Evolutionary conservation across 2,329 filamentous ascomycete species (phyloP).

Genomic region (Bipolaris gigantea): DNA sequence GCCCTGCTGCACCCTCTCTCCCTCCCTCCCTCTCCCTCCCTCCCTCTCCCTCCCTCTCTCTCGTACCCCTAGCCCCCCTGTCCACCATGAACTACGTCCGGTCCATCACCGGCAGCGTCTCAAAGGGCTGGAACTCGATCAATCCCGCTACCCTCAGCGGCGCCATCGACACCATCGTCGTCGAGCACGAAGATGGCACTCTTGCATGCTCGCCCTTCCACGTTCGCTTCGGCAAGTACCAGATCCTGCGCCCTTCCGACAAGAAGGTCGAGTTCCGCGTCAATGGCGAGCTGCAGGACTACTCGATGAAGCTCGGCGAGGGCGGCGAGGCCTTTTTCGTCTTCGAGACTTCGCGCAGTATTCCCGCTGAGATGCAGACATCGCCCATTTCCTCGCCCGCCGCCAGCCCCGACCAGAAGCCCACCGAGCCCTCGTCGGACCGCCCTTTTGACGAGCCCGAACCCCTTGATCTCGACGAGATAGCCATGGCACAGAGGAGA

Average conservation of each 20-base stretch:
- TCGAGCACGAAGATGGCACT: slow-evolving; percentile 88
- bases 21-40: slow-evolving; percentile 1
- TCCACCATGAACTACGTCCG: slow-evolving; percentile 90
- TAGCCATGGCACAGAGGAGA: slow-evolving; percentile 25
- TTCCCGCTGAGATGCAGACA: slow-evolving; percentile 92
- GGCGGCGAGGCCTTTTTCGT: slow-evolving; percentile 98
- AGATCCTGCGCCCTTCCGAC: slow-evolving; percentile 87
- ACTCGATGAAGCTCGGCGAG: slow-evolving; percentile 97
- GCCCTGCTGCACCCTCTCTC: background rate
- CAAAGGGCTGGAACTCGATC: slow-evolving; percentile 99
- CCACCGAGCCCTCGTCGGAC: slow-evolving; percentile 49
- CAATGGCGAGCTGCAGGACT: slow-evolving; percentile 88
- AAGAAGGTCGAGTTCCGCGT: slow-evolving; percentile 99
- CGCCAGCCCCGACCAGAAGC: slow-evolving; percentile 72
- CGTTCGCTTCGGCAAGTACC: slow-evolving; percentile 98
- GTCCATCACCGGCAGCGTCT: slow-evolving; percentile 91
- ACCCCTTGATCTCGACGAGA: slow-evolving; percentile 64
- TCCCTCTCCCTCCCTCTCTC: background rate
- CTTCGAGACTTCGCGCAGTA: slow-evolving; percentile 89
- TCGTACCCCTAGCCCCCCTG: slow-evolving; percentile 26
- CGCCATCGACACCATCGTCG: slow-evolving; percentile 97
- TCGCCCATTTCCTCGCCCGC: slow-evolving; percentile 89
- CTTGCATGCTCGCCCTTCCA: slow-evolving; percentile 96
- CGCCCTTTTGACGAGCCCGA: slow-evolving; percentile 68
- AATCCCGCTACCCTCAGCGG: slow-evolving; percentile 96